Percentiles rank a stretch among this genome's conserved stretches.
phyloP scores from a whole-genome alignment of 1,139 yeast species.

The Zygoascus hellenicus region DNA sequence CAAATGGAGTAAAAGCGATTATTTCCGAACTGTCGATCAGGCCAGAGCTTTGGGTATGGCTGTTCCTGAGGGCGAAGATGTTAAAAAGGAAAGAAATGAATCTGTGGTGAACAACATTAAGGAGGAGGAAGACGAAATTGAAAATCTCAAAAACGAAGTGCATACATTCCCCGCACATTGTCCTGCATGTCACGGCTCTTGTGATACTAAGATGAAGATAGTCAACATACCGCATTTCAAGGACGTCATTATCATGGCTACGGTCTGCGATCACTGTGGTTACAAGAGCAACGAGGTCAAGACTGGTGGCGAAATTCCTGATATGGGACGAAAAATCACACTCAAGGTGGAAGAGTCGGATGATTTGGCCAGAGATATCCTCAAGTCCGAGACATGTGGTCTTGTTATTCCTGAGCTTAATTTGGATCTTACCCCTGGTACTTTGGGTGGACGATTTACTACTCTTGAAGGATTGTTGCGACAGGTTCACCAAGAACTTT shows the following conservation, averaged over 20 bases:
- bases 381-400: conserved; percentile 92
- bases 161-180: conserved; percentile 92
- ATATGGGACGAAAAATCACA: conserved; percentile 68
- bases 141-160: conserved; percentile 79
- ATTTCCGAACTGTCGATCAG: conserved; percentile 82
- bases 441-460: conserved; percentile 96
- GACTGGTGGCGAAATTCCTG: conserved; percentile 96
- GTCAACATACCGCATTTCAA: conserved; percentile 97
- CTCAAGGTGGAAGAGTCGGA: conserved; percentile 83
- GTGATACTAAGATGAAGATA: conserved; percentile 94
- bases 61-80: conserved; percentile 51
- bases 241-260: conserved; percentile 95
- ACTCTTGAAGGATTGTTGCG: conserved; percentile 88
- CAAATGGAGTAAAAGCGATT: conserved; percentile 85
- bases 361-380: conserved; percentile 88
- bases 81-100: conserved; percentile 28
- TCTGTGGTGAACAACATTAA: conserved; percentile 29
- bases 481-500: conserved; percentile 87
- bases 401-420: conserved; percentile 78
- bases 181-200: conserved; percentile 74
- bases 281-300: conserved; percentile 96
- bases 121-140: conserved; percentile 54
- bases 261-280: conserved; percentile 89
- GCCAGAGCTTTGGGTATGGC: conserved; percentile 81
- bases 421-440: conserved; percentile 91